These are phyloP conservation scores for Euphorbia schlechtendalii DNA, from an alignment of 441 rosid species.

Conservation along the genomic window DNA sequence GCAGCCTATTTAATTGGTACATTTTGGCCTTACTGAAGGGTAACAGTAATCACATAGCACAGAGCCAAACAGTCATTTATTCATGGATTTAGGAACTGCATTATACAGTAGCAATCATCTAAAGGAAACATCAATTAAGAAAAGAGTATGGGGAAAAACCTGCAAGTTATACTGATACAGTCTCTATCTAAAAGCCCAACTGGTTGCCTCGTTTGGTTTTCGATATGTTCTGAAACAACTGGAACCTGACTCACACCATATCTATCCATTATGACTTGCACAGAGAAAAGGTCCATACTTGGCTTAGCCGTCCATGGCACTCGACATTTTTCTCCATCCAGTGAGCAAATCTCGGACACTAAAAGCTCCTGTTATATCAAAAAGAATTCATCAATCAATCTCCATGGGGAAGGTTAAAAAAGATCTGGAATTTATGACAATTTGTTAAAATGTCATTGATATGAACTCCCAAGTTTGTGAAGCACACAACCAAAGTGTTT, in stretches of 20 bases:
- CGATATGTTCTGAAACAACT: conserved; percentile 50
- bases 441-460: too few relatives aligned
- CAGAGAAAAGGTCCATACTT: conserved; percentile 66
- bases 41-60: neutral
- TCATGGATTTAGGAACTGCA: neutral
- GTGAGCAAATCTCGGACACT: conserved; percentile 57
- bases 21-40: too few relatives aligned
- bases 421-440: too few relatives aligned
- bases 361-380: conserved; percentile 39
- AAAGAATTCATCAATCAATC: neutral
- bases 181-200: conserved; percentile 84
- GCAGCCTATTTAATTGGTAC: too few relatives aligned
- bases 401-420: too few relatives aligned
- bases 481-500: neutral
- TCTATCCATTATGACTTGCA: conserved; percentile 48
- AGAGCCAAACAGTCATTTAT: neutral
- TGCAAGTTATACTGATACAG: conserved; percentile 62
- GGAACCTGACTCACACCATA: conserved; percentile 53
- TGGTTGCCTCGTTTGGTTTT: conserved; percentile 38
- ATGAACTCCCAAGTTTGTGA: neutral
- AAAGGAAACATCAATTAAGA: neutral
- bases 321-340: conserved; percentile 40
- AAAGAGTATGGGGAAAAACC: conserved; percentile 32
- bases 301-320: conserved; percentile 68
- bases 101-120: conserved; percentile 1